A percentile compares a stretch with the other conserved stretches of the same genome.
These are phyloP conservation scores for Citeromyces hawaiiensis DNA, from an alignment of 1,139 yeast species.

Conservation along the genomic window DNA sequence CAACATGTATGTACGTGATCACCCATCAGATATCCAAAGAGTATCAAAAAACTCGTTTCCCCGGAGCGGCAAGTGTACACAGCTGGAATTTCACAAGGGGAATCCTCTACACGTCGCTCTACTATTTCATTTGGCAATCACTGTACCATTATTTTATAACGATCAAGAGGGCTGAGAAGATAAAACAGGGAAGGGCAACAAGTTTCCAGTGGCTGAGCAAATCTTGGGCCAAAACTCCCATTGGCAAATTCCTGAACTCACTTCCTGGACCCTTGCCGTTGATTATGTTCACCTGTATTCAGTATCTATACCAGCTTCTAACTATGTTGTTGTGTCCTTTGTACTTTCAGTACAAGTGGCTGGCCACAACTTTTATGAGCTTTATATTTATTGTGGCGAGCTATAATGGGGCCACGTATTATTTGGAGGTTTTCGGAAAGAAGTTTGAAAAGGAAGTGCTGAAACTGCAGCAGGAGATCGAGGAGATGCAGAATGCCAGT, in stretches of 20 bases:
- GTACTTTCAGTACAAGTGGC: constrained; percentile 59
- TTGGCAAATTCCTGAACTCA: constrained; percentile 73
- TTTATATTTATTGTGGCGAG: constrained; percentile 68
- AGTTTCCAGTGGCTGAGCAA: constrained; percentile 77
- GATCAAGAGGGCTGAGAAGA: constrained; percentile 62
- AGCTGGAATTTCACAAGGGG: constrained; percentile 67
- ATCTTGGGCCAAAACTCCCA: constrained; percentile 44
- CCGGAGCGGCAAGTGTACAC: constrained; percentile 60
- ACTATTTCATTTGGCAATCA: constrained; percentile 87
- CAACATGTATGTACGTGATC: constrained; percentile 75
- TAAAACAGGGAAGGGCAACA: constrained; percentile 76
- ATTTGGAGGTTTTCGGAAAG: constrained; percentile 83
- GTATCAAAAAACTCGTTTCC: constrained; percentile 46
- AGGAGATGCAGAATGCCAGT: constrained; percentile 26
- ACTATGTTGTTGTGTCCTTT: constrained; percentile 87
- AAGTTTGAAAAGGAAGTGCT: constrained; percentile 74
- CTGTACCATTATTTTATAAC: constrained; percentile 88
- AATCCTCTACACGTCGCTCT: constrained; percentile 65
- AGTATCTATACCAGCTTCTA: constrained; percentile 74
- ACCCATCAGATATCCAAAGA: constrained; percentile 64
- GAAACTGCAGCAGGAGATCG: constrained; percentile 57
- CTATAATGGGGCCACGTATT: constrained; percentile 91
- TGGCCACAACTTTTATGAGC: constrained; percentile 57
- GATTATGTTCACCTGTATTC: constrained; percentile 73
- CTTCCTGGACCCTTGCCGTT: constrained; percentile 80